Base-by-base conservation (phyloP, 495 filamentous ascomycete genomes). In the Tetracladium marchalianum region DNA sequence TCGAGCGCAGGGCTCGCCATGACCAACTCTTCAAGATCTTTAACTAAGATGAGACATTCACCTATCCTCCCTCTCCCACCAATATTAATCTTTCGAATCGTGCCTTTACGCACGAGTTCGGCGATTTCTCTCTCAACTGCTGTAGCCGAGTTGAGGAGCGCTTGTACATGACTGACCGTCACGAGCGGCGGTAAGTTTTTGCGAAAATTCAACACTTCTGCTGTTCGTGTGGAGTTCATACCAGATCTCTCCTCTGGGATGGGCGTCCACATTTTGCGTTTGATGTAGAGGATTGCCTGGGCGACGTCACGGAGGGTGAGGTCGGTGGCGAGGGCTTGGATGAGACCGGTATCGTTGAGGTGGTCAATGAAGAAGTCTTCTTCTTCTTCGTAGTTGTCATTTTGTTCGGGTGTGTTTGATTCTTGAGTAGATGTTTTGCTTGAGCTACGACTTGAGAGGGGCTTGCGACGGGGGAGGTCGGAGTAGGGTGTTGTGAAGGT, bases 101-200 rank as follows among this genome's bases (percentile, higher is more conserved):
- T 67, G 6, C 85, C 85, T 1, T 62, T 53, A 32, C 66, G 68
- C 5, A 78, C 62, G 16, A 89, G 62, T 43, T 80, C 72, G 16
- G 79, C 77, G 19, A 90, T 73, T 60, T 87, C 86, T 39, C 82
- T 70, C 62, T 93, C 88, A 3, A 79, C 79, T 37, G 68, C 69
- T 4, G 87, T 89, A 1, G 83, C 77, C 8, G 77, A 77, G 43
- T 71, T 65, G 13, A 81, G 63, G 7, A 89, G 53, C 0, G 80
- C 77, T 59, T 85, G 81, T 4, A 92, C 58, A 65, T 93, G 85
- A 18, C 81, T 72, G 5, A 84, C 67, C 0, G 79, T 85, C 13
- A 81, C 81, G 16, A 86, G 68, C 0, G 80, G 80, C 27, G 87
- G 87, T 27, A 93, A 59, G 11, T 66, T 70, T 18, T 64, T 66